Base-by-base conservation (phyloP, 768 basidiomycete species). In the Amanita pseudoporphyria region DNA sequence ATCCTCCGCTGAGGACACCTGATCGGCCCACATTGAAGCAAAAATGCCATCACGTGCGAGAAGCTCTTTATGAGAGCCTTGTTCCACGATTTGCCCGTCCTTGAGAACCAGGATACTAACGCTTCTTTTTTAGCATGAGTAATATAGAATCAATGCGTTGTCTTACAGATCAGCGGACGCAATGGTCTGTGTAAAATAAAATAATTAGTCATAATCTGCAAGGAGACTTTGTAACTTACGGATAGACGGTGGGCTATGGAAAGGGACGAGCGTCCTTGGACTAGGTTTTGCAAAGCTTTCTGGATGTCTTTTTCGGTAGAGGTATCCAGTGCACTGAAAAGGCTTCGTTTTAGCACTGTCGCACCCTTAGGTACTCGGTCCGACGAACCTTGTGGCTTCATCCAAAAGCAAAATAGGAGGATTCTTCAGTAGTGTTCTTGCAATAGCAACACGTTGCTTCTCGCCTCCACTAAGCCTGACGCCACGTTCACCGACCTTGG, bases 291-390 rank as follows among this genome's bases (percentile, higher is more conserved):
- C n/a, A 94, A 70, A 6, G 89, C 87, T 53, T 82, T 84, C 62
- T 93, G 87, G 50, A 95, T 91, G 57, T 89, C 87, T 51, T 87
- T 84, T 63, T 95, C 91, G 0, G 91, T 93, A 9, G 83, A 81
- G 1, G 91, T 93, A 64, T 96, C 92, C 53, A 96, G 67, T 10
- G 91, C 90, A 54, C 84, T 85, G 53, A 16, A 47, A n/a, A 28
- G 39, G 43, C 32, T 18, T 12, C 9, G 13, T 21, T 47, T 42
- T 38, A 51, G 14, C 43, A 31, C 22, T 54, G 48, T 49, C 13
- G 19, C 22, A 38, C 5, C 10, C 24, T 33, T 19, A 1, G 44
- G 28, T 45, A 22, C 18, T 52, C 37, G 35, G 12, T 21, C 24
- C 22, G 51, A n/a, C 62, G 21, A 53, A 78, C 81, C 81, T 84